These are phyloP conservation scores for Camellia sinensis DNA, from an alignment of 148 eudicot species.

Conservation along the genomic window DNA sequence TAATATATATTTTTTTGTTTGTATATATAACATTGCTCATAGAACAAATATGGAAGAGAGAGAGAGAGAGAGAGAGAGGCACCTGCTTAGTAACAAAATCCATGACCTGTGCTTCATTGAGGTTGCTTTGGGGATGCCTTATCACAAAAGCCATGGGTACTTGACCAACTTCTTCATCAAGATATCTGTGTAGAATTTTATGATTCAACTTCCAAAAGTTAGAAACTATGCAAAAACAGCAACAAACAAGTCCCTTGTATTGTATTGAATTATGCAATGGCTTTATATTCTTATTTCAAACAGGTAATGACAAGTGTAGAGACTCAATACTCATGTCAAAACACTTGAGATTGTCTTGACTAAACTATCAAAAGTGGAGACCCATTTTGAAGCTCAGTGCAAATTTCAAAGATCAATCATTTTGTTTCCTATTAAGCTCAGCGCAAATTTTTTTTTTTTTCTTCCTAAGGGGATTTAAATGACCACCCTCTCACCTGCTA, in stretches of 20 bases:
- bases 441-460: too few species aligned
- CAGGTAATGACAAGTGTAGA: not conserved
- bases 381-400: too few species aligned
- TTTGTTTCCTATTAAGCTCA: too few species aligned
- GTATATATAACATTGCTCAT: too few species aligned
- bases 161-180: constrained; percentile 5
- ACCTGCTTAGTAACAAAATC: constrained; percentile 3
- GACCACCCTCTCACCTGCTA: too few species aligned
- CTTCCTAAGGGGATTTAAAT: too few species aligned
- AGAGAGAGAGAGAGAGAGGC: not conserved
- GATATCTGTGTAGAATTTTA: not conserved
- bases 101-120: constrained; percentile 6
- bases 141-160: constrained; percentile 9
- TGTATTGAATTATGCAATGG: not conserved
- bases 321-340: not conserved
- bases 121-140: not conserved
- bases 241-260: not conserved
- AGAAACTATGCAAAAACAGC: not conserved
- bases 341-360: too few species aligned
- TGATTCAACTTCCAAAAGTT: not conserved
- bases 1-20: too few species aligned
- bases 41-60: too few species aligned
- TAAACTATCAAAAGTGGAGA: too few species aligned
- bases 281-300: not conserved
- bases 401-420: too few species aligned